phyloP scores from a whole-genome alignment of 2,329 filamentous ascomycete species.

The Ophiocordyceps sinensis region DNA sequence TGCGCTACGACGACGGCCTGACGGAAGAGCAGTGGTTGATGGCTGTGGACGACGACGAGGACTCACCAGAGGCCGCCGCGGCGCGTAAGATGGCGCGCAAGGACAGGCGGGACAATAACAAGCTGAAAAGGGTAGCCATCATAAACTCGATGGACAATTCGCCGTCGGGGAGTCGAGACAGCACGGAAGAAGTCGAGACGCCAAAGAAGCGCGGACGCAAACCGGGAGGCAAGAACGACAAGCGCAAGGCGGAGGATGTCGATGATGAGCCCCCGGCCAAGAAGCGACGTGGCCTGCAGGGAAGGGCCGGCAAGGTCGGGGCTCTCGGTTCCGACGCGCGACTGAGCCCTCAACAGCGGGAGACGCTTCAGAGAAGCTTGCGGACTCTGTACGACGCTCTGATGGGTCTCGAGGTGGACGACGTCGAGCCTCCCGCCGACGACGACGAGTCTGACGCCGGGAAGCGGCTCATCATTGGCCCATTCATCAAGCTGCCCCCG shows the following conservation, averaged over 20 bases:
- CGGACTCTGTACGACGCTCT: constrained; percentile 64
- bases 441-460: constrained; percentile 43
- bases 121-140: constrained; percentile 40
- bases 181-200: constrained; percentile 64
- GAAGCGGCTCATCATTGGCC: constrained; percentile 77
- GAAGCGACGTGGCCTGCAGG: constrained; percentile 60
- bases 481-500: constrained; percentile 82
- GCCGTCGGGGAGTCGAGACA: constrained; percentile 64
- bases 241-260: constrained; percentile 74
- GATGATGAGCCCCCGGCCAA: constrained; percentile 67
- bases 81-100: constrained; percentile 78
- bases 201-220: constrained; percentile 79
- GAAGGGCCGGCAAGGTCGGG: constrained; percentile 47
- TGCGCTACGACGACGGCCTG: constrained; percentile 91
- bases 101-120: constrained; percentile 65
- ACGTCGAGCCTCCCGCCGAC: constrained; percentile 40
- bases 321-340: constrained; percentile 23
- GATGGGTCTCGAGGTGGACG: constrained; percentile 73
- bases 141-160: constrained; percentile 43
- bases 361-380: constrained; percentile 65
- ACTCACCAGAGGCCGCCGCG: constrained; percentile 83
- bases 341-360: constrained; percentile 55
- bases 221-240: constrained; percentile 57
- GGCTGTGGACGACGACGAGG: constrained; percentile 93
- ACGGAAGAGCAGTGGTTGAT: constrained; percentile 99